Evolutionary conservation across 352 stramenopile species (phyloP), one percentile per base, ranked within the genome.

Genomic region (Phytophthora uliginosa): DNA sequence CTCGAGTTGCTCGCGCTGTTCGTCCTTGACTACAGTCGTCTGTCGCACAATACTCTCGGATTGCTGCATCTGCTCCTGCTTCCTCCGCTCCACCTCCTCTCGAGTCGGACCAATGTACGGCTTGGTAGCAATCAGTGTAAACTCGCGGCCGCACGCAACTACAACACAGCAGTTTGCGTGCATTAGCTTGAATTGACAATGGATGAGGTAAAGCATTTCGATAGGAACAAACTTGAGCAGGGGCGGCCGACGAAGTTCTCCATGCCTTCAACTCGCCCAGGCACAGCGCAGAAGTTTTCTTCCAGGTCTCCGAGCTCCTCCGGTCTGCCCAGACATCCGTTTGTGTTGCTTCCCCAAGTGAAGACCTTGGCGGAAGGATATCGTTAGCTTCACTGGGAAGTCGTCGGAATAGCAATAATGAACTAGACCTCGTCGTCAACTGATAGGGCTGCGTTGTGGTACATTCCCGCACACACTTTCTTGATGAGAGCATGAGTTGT

Each of bases 301-400:
- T 94, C 87, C 1, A 94, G 70, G n/a, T 74, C 83, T 7, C 66
- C 81, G 8, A 96, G 77, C 68, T 96, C 89, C 38, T 91, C 73
- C 0, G 82, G 80, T 50, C 91, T 75, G 1, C 95, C 95, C 1
- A 99, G 79, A 73, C 91, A 98, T 3, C 92, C 91, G 65, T 98
- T 95, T 17, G 77, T 86, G 71, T 98, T 99, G 75, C 86, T 97
- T 0, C 95, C 94, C 95, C 95, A 98, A 7, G 91, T 98, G 64
- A 98, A 98, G 9, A 99, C 85, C 85, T 90, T 48, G 8, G 3
- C 20, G 20, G 22, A 56, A n/a, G 12, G 22, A n/a, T 5, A 8
- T 38, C 3, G 50, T 56, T 56, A 56, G 50, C 20, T 3, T n/a
- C 24, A 36, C 0, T 15, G 45, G 12, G n/a, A 0, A 3, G 3